phyloP scores from a whole-genome alignment of 208 protist genomes.

The Leishmania amazonensis region DNA sequence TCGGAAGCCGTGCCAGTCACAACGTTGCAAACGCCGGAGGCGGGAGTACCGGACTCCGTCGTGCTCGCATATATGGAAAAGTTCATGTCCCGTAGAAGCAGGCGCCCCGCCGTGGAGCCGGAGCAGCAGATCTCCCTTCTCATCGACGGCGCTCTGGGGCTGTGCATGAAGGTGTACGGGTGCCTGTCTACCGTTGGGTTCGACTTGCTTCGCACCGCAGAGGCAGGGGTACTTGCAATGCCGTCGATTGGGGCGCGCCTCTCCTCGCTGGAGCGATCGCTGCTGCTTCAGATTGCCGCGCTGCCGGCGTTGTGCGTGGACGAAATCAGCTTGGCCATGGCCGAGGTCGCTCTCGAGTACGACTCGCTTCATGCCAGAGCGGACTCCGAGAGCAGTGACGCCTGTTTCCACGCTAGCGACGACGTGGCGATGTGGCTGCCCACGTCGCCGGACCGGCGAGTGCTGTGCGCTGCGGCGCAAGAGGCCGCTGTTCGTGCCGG shows the following conservation, averaged over 20 bases:
- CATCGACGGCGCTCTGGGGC: conserved; percentile 41
- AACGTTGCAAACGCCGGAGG: neutral
- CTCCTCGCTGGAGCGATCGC: conserved; percentile 58
- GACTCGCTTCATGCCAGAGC: neutral
- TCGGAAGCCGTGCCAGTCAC: neutral
- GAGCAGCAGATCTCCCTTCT: conserved; percentile 31
- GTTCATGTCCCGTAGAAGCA: conserved; percentile 9
- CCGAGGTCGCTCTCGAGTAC: conserved; percentile 42
- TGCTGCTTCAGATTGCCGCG: conserved; percentile 63
- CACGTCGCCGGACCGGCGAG: conserved; percentile 51
- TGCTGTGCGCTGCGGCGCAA: conserved; percentile 32
- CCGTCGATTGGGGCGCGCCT: conserved; percentile 34
- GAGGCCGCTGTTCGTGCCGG: conserved; percentile 39
- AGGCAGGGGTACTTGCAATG: conserved; percentile 4
- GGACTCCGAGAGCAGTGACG: conserved; percentile 1
- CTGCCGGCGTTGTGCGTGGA: conserved; percentile 74
- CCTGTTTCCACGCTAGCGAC: neutral
- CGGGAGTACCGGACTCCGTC: conserved; percentile 11
- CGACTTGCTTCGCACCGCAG: conserved; percentile 31
- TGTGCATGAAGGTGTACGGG: conserved; percentile 67
- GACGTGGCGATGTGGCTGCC: conserved; percentile 32
- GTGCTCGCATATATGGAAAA: conserved; percentile 29
- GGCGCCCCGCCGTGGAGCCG: conserved; percentile 5
- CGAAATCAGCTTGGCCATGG: conserved; percentile 77
- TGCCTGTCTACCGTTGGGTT: conserved; percentile 64